phyloP scores from a whole-genome alignment of 768 basidiomycete species.

The Pisolithus sp. region DNA sequence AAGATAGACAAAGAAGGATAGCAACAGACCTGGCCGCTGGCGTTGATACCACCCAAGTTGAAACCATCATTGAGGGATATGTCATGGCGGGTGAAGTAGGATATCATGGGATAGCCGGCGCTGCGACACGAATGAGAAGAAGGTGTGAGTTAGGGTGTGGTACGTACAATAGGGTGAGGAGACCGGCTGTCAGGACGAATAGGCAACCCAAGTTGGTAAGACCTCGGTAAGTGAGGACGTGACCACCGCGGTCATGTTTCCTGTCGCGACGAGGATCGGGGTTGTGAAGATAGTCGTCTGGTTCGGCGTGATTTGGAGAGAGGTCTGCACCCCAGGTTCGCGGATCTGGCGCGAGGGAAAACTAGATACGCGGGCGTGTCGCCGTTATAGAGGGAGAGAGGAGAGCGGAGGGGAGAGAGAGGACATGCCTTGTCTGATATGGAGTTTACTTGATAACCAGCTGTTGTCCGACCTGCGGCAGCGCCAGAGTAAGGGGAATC shows the following conservation, averaged over 20 bases:
- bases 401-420: too few species aligned
- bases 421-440: slow-evolving; percentile 56
- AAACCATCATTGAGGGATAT: slow-evolving; percentile 54
- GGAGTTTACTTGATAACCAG: slow-evolving; percentile 29
- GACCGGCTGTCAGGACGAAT: slow-evolving; percentile 43
- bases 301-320: slow-evolving; percentile 48
- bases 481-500: slow-evolving; percentile 36
- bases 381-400: not conserved
- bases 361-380: slow-evolving; percentile 33
- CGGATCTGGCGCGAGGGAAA: slow-evolving; percentile 69
- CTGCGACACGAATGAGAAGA: slow-evolving; percentile 25
- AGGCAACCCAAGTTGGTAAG: slow-evolving; percentile 69
- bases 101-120: slow-evolving; percentile 58
- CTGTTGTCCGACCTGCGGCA: slow-evolving; percentile 24
- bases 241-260: slow-evolving; percentile 47
- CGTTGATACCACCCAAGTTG: slow-evolving; percentile 73
- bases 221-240: slow-evolving; percentile 63
- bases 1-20: not conserved
- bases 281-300: slow-evolving; percentile 70
- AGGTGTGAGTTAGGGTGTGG: not conserved
- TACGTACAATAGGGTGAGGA: slow-evolving; percentile 56
- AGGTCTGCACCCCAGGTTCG: slow-evolving; percentile 65
- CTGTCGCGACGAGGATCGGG: slow-evolving; percentile 61
- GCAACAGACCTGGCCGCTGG: slow-evolving; percentile 54
- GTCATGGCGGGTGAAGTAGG: slow-evolving; percentile 43